Evolutionary conservation across 352 stramenopile genomes (phyloP).

Genomic region (Phytophthora kernoviae): DNA sequence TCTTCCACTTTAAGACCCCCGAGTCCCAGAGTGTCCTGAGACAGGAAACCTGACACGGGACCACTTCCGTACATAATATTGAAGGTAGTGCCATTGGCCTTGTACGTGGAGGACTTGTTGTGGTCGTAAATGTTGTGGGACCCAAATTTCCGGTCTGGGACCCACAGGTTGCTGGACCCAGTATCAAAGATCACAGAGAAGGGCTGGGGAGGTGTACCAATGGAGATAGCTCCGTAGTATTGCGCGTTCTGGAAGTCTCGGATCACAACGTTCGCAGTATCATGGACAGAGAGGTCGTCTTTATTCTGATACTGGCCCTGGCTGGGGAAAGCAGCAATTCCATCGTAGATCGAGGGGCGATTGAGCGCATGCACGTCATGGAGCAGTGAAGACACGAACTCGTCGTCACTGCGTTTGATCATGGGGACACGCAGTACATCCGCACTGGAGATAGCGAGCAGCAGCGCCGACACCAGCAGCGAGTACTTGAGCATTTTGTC

Average conservation of each 20-base stretch:
- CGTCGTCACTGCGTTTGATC: conserved; percentile 64
- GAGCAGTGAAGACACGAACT: conserved; percentile 67
- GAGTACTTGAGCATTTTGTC: conserved; percentile 27
- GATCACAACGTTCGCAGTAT: conserved; percentile 70
- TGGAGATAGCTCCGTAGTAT: conserved; percentile 92
- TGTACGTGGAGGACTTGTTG: conserved; percentile 83
- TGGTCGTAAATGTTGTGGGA: conserved; percentile 90
- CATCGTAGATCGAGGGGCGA: conserved; percentile 46
- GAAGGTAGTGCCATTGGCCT: conserved; percentile 92
- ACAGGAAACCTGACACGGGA: conserved; percentile 92
- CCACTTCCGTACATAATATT: conserved; percentile 96
- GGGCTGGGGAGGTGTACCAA: conserved; percentile 91
- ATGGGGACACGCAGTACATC: conserved; percentile 71
- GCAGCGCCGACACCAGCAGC: conserved; percentile 31
- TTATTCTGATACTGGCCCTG: not conserved
- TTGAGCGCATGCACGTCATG: conserved; percentile 43
- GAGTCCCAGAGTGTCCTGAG: conserved; percentile 83
- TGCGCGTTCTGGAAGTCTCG: conserved; percentile 94
- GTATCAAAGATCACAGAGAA: conserved; percentile 98
- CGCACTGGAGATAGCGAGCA: conserved; percentile 17
- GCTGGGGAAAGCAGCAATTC: conserved; percentile 10
- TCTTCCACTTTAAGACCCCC: conserved; percentile 64
- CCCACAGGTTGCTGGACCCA: conserved; percentile 97
- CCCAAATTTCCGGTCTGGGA: conserved; percentile 85
- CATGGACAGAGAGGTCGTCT: conserved; percentile 10